Evolutionary conservation across 768 basidiomycete genomes (phyloP).

Genomic region (Suillus alpinus): DNA sequence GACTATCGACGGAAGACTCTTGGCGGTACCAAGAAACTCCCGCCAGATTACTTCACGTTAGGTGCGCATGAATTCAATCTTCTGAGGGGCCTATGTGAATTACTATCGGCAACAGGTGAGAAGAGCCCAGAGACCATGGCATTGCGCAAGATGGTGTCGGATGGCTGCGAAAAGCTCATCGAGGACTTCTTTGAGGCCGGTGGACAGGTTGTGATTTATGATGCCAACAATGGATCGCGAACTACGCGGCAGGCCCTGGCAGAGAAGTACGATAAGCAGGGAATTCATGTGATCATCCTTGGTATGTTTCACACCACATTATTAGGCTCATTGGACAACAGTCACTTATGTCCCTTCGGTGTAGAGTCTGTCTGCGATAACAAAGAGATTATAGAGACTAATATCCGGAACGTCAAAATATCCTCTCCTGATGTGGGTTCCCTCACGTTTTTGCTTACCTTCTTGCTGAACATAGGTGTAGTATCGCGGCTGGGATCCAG

Average conservation of each 20-base stretch:
- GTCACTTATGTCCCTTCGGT: constrained; percentile 6
- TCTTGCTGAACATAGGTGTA: constrained; percentile 30
- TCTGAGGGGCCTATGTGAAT: not conserved
- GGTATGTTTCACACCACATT: constrained; percentile 45
- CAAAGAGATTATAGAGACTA: constrained; percentile 87
- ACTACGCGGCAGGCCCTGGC: constrained; percentile 66
- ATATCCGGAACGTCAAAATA: constrained; percentile 96
- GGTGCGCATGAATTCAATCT: constrained; percentile 40
- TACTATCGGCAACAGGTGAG: constrained; percentile 47
- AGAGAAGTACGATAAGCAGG: constrained; percentile 81
- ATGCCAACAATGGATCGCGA: constrained; percentile 90
- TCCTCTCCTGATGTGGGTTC: constrained; percentile 90
- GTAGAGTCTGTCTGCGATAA: constrained; percentile 90
- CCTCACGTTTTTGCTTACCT: not conserved
- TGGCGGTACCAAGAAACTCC: constrained; percentile 84
- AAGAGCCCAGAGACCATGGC: constrained; percentile 79
- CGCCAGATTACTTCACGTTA: constrained; percentile 87
- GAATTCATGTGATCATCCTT: constrained; percentile 91
- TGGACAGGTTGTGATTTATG: constrained; percentile 97
- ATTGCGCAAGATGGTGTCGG: constrained; percentile 69
- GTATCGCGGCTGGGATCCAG: constrained; percentile 93
- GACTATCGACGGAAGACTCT: constrained; percentile 91
- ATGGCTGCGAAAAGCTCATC: constrained; percentile 86
- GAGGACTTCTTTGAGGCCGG: constrained; percentile 83
- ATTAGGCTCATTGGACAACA: not conserved